Conservation (phyloP, 139 green algal genomes). For the Chlorella sp. region DNA sequence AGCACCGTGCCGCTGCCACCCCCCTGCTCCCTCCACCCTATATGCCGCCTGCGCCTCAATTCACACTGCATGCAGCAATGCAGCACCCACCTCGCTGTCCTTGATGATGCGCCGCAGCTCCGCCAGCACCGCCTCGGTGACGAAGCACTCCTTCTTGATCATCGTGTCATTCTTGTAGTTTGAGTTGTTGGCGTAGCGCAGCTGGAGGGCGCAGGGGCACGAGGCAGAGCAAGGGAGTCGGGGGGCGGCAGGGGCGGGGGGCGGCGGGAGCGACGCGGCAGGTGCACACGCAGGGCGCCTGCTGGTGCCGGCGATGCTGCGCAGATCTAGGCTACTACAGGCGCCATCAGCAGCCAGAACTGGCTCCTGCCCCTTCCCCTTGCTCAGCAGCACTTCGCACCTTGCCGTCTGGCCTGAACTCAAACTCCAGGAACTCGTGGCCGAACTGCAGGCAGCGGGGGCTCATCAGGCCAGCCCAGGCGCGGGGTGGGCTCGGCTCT, state of each 20-base stretch:
- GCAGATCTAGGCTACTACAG: too few relatives aligned
- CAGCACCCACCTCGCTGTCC: constrained; percentile 81
- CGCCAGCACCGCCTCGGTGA: constrained; percentile 72
- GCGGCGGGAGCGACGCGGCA: not conserved
- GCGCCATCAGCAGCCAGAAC: not conserved
- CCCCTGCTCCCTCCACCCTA: too few relatives aligned
- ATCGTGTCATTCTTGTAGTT: constrained; percentile 99
- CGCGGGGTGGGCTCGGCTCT: too few relatives aligned
- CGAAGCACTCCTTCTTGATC: constrained; percentile 88
- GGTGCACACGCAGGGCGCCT: not conserved
- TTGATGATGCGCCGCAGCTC: constrained; percentile 92
- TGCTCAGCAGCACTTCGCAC: constrained; percentile 56
- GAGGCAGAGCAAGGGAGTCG: not conserved
- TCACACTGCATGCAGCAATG: not conserved
- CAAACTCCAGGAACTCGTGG: constrained; percentile 99
- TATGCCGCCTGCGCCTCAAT: too few relatives aligned
- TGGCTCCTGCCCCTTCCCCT: not conserved
- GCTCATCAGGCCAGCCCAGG: too few relatives aligned
- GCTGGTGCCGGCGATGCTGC: too few relatives aligned
- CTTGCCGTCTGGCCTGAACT: constrained; percentile 88
- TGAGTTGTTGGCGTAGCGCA: constrained; percentile 98
- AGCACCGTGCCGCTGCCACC: too few relatives aligned
- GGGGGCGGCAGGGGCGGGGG: not conserved
- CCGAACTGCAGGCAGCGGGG: constrained; percentile 59
- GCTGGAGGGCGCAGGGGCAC: too few relatives aligned